Conservation (phyloP, 1,139 yeast species). For the Pichia sp. region DNA sequence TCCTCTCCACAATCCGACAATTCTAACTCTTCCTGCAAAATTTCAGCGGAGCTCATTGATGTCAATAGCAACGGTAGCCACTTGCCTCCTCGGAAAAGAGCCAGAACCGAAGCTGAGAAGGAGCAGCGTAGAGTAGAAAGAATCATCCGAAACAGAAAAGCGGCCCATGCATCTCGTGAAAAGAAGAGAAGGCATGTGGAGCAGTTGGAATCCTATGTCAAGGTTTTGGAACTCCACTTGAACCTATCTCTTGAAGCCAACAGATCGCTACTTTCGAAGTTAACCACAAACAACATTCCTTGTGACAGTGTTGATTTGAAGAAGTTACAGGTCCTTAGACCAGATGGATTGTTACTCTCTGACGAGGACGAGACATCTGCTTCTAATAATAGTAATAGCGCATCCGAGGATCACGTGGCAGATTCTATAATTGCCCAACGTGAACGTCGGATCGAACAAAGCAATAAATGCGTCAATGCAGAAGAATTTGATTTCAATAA, state of each 20-base stretch:
- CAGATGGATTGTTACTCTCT: conserved; percentile 26
- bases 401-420: background rate
- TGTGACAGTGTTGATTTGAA: conserved; percentile 3
- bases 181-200: conserved; percentile 93
- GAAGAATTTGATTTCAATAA: background rate
- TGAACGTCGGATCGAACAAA: background rate
- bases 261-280: conserved; percentile 18
- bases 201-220: conserved; percentile 65
- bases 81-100: conserved; percentile 92
- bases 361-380: conserved; percentile 10
- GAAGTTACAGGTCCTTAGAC: conserved; percentile 26
- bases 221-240: conserved; percentile 40
- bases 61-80: conserved; percentile 8
- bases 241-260: conserved; percentile 1
- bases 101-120: conserved; percentile 93
- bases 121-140: conserved; percentile 94
- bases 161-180: conserved; percentile 96
- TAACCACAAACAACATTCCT: conserved; percentile 12
- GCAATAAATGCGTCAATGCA: background rate
- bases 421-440: background rate
- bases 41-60: conserved; percentile 9
- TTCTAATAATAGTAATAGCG: background rate
- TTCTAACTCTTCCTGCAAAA: conserved; percentile 3
- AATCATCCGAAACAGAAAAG: conserved; percentile 87
- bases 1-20: conserved; percentile 8